A percentile compares a stretch with the other conserved stretches of the same genome.
Evolutionary conservation across 2,329 filamentous ascomycete species (phyloP).

Genomic region (Ambrosiella beaveri): DNA sequence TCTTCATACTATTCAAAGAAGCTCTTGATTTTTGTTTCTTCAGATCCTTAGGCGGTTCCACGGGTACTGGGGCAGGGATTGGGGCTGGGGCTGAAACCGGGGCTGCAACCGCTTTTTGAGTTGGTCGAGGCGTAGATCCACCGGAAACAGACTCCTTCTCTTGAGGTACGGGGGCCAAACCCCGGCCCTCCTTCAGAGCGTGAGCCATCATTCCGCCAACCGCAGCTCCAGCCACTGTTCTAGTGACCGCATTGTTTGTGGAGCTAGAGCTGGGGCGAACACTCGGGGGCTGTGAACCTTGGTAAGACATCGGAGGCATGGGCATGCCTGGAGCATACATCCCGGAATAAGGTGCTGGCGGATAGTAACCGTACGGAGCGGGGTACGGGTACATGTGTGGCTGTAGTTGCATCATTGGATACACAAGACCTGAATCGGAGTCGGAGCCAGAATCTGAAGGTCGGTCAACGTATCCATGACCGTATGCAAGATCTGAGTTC

Average conservation of each 20-base stretch:
- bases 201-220: background rate
- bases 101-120: background rate
- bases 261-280: background rate
- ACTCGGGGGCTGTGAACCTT: background rate
- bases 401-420: background rate
- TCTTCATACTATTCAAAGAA: background rate
- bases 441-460: constrained; percentile 10
- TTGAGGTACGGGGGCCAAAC: background rate
- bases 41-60: background rate
- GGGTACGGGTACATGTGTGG: background rate
- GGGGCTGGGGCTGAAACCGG: background rate
- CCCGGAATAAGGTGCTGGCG: background rate
- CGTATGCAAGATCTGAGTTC: constrained; percentile 52
- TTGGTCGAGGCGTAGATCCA: constrained; percentile 6
- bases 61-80: background rate
- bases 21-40: background rate
- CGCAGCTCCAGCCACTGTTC: background rate
- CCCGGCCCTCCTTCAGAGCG: background rate
- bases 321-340: background rate
- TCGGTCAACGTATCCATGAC: constrained; percentile 36
- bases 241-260: background rate
- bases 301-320: background rate
- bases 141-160: constrained; percentile 3
- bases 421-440: background rate
- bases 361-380: background rate